Percentiles rank a stretch among this genome's conserved stretches.
These are phyloP conservation scores for Physocladia obscura DNA, from an alignment of 192 early-diverging fungal genomes.

Conservation along the genomic window DNA sequence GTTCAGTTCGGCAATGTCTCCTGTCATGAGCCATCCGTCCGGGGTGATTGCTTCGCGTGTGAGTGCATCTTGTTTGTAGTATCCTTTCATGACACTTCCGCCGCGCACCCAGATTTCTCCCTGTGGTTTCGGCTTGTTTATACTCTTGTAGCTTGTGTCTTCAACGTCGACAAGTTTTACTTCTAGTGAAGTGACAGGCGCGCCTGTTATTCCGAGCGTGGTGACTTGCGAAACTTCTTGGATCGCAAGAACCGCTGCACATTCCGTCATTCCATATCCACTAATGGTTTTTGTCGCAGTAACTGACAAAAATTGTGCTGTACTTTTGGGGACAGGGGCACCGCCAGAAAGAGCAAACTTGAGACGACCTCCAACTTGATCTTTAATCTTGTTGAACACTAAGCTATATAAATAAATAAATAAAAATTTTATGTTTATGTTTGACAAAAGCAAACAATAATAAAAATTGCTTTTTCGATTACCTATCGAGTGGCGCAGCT, in stretches of 20 bases:
- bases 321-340: conserved; percentile 81
- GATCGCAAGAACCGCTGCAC: conserved; percentile 61
- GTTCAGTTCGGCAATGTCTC: conserved; percentile 86
- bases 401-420: conserved; percentile 71
- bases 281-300: conserved; percentile 75
- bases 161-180: conserved; percentile 73
- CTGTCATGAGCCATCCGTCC: conserved; percentile 87
- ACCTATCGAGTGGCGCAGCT: conserved; percentile 70
- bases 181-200: conserved; percentile 75
- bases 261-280: conserved; percentile 88
- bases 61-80: conserved; percentile 70
- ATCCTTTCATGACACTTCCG: conserved; percentile 73
- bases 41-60: conserved; percentile 69
- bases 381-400: conserved; percentile 80
- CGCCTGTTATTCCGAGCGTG: conserved; percentile 65
- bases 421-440: conserved; percentile 72
- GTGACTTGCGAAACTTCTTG: conserved; percentile 12
- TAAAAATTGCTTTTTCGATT: conserved; percentile 77
- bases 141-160: conserved; percentile 27
- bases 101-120: conserved; percentile 89
- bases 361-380: conserved; percentile 77
- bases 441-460: conserved; percentile 80
- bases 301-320: conserved; percentile 81
- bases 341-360: conserved; percentile 83
- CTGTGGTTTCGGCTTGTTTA: conserved; percentile 43